Evolutionary conservation across 345 rosid genomes (phyloP).

Genomic region (Chamaenerion angustifolium): DNA sequence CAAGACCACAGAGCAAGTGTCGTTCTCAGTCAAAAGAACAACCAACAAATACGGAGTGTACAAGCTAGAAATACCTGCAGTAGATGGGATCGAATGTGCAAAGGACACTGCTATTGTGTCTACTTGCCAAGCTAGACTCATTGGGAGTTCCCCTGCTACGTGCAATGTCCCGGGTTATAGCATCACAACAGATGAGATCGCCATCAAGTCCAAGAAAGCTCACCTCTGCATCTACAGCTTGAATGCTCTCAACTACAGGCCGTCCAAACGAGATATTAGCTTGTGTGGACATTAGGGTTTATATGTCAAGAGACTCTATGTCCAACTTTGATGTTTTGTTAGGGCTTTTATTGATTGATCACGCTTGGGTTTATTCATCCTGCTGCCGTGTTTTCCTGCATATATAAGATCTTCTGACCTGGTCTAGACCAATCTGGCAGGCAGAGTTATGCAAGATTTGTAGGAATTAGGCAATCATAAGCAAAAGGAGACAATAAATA

Average conservation of each 20-base stretch:
- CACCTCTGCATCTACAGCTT: conserved; percentile 75
- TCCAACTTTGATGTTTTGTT: no score
- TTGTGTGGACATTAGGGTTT: conserved; percentile 30
- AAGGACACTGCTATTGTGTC: conserved; percentile 42
- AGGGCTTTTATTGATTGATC: no score
- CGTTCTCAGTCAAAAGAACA: conserved; percentile 75
- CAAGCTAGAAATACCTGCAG: conserved; percentile 58
- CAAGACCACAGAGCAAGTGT: conserved; percentile 41
- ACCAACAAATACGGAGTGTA: conserved; percentile 69
- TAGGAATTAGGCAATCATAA: no score
- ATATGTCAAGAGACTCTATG: no score
- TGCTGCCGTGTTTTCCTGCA: no score
- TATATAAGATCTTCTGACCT: no score
- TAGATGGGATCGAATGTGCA: conserved; percentile 62
- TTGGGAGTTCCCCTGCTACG: conserved; percentile 36
- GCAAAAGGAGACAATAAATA: no score
- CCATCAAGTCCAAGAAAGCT: conserved; percentile 44
- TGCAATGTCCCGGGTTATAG: conserved; percentile 78
- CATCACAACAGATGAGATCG: conserved; percentile 58
- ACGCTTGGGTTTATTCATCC: no score
- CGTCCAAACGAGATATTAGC: conserved; percentile 38
- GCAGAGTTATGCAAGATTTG: no score
- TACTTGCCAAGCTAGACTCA: conserved; percentile 61
- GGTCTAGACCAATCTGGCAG: no score
- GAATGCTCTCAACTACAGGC: conserved; percentile 61